Conservation (phyloP, 257 asterid genomes). For the Cinchona pubescens region DNA sequence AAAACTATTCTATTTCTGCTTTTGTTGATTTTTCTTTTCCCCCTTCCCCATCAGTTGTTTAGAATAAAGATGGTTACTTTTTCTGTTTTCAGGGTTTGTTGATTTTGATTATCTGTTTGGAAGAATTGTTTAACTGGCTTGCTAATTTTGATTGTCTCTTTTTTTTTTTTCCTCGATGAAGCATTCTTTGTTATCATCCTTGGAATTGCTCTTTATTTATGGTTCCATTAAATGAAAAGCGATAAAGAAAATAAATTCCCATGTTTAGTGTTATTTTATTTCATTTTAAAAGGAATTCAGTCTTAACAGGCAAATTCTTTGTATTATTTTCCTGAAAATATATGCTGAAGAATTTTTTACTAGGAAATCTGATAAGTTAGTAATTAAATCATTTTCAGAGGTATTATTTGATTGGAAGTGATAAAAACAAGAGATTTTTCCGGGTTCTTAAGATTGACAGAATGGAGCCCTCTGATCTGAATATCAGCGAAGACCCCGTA, state of each 20-base stretch:
- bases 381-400: slow-evolving; percentile 44
- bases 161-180: neutral
- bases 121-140: neutral
- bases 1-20: neutral
- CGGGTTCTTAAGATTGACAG: slow-evolving; percentile 90
- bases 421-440: slow-evolving; percentile 71
- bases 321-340: neutral
- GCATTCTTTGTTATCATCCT: neutral
- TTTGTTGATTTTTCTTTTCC: neutral
- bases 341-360: neutral
- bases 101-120: neutral
- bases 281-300: too few species aligned
- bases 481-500: slow-evolving; percentile 95
- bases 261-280: neutral
- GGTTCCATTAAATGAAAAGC: neutral
- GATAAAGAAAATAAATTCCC: neutral
- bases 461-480: slow-evolving; percentile 93
- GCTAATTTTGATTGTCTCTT: too few species aligned
- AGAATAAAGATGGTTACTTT: neutral
- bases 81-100: neutral
- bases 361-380: neutral
- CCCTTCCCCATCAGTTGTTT: neutral
- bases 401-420: slow-evolving; percentile 96
- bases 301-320: too few species aligned
- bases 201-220: neutral